Evolutionary conservation across 2,329 filamentous ascomycete species (phyloP), one percentile per base, ranked within the genome.

Genomic region (Scorias spongiosa): DNA sequence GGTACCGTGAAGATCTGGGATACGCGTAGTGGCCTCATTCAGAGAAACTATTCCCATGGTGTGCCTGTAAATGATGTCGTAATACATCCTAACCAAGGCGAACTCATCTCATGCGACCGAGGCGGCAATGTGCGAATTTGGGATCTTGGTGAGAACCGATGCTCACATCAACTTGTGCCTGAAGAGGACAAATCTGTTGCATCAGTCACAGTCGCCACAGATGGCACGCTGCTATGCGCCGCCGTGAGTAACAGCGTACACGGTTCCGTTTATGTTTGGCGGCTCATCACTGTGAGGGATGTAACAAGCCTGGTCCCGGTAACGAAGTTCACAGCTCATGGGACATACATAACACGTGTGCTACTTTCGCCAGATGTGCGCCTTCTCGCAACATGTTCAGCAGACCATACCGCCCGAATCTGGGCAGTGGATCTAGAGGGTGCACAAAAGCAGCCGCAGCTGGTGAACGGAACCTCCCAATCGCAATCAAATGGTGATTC

Each of bases 31-130:
- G 89, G 85, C 39, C 80, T 75, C 46, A 78, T 96, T 44, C 91
- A 98, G 66, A 78, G 91, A 44, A 94, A 89, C 65, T 98, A 98
- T 63, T 81, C 76, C 53, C 91, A 98, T 61, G 84, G 82, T 43
- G 81, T 79, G 29, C 80, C 91, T 0, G 91, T 89, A 42, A 98
- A 95, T 58, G 91, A 98, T 63, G 91, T 98, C 8, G 91, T 96
- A n/a, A 98, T 98, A 45, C 91, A 98, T 62, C 91, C 91, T 0
- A 98, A 98, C 60, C 91, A 98, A 67, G 91, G 89, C 47, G 91
- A 98, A 68, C 81, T 98, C 48, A 94, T 98, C 58, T 93, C 85
- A 62, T 95, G 89, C 61, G 91, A 98, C 62, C 79, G 89, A 29
- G 81, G 83, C 40, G 91, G 91, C 40, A 93, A 87, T 61, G 86